These are phyloP conservation scores for Eimeria necatrix DNA, from an alignment of 169 alveolate genomes.

Conservation along the genomic window DNA sequence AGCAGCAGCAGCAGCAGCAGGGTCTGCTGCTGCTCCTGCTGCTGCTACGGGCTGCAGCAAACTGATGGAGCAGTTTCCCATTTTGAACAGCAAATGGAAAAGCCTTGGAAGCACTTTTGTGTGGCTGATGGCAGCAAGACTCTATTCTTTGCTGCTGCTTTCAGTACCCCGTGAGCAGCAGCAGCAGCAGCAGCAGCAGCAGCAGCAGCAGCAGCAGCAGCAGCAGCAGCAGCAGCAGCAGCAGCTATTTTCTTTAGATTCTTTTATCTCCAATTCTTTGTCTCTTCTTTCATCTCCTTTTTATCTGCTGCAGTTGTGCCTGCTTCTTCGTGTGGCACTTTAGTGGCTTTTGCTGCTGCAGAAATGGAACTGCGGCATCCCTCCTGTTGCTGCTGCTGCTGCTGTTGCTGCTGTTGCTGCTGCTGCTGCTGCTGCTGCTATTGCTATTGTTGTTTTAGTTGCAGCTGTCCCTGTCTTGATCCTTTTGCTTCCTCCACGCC, in stretches of 20 bases:
- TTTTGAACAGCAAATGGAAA: neutral
- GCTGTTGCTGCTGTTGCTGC: neutral
- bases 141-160: conserved; percentile 55
- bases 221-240: neutral
- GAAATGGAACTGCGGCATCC: neutral
- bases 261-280: neutral
- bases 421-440: neutral
- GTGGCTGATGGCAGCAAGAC: conserved; percentile 60
- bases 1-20: neutral
- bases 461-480: neutral
- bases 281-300: neutral
- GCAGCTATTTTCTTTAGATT: no score
- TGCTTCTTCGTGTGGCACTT: neutral
- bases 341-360: neutral
- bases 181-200: neutral
- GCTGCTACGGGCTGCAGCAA: neutral
- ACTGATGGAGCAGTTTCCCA: conserved; percentile 29
- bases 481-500: neutral
- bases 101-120: neutral
- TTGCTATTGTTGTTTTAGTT: neutral
- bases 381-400: conserved; percentile 3
- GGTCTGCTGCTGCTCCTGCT: conserved; percentile 18
- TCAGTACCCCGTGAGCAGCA: conserved; percentile 14
- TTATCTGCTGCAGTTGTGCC: neutral
- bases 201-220: neutral